phyloP scores from a whole-genome alignment of 441 rosid genomes.

The Erodium trifolium region DNA sequence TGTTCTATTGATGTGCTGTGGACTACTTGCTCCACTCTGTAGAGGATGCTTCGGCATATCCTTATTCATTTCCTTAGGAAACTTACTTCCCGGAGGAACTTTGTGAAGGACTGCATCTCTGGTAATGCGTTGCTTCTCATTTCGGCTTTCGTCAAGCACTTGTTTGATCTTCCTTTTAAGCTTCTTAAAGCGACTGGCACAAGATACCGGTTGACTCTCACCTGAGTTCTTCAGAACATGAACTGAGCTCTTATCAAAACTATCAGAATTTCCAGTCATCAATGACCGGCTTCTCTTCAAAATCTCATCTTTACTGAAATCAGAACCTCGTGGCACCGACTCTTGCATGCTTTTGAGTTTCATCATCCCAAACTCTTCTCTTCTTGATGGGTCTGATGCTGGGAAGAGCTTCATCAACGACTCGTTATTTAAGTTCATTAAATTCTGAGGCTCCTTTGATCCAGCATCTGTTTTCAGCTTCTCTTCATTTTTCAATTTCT shows the following conservation, averaged over 20 bases:
- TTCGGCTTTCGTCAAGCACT: slow-evolving; percentile 43
- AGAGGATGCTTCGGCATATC: slow-evolving; percentile 27
- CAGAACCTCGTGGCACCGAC: slow-evolving; percentile 28
- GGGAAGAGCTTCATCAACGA: slow-evolving; percentile 43
- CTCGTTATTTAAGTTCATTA: slow-evolving; percentile 51
- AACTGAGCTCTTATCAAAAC: slow-evolving; percentile 22
- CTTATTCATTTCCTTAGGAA: slow-evolving; percentile 43
- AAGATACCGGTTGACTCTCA: slow-evolving; percentile 26
- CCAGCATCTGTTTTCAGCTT: slow-evolving; percentile 21
- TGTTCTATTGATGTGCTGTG: slow-evolving; percentile 30
- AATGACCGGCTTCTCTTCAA: slow-evolving; percentile 27
- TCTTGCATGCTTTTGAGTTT: slow-evolving; percentile 11
- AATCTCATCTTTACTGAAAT: slow-evolving; percentile 28
- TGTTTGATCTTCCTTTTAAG: slow-evolving; percentile 56
- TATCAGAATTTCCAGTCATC: slow-evolving; percentile 6
- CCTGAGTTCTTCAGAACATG: slow-evolving; percentile 24
- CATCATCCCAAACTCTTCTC: slow-evolving; percentile 17
- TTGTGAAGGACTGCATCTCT: slow-evolving; percentile 78
- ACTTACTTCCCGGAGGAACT: slow-evolving; percentile 45
- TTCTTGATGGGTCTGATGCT: slow-evolving; percentile 21
- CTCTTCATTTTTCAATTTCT: slow-evolving; percentile 23
- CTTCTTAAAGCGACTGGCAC: slow-evolving; percentile 46
- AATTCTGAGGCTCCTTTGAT: slow-evolving; percentile 38
- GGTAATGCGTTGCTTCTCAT: slow-evolving; percentile 56
- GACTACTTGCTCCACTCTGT: slow-evolving; percentile 19